A percentile compares a stretch with the other conserved stretches of the same genome.
phyloP scores from a whole-genome alignment of 306 rosid genomes.

The Fragaria nilgerrensis region DNA sequence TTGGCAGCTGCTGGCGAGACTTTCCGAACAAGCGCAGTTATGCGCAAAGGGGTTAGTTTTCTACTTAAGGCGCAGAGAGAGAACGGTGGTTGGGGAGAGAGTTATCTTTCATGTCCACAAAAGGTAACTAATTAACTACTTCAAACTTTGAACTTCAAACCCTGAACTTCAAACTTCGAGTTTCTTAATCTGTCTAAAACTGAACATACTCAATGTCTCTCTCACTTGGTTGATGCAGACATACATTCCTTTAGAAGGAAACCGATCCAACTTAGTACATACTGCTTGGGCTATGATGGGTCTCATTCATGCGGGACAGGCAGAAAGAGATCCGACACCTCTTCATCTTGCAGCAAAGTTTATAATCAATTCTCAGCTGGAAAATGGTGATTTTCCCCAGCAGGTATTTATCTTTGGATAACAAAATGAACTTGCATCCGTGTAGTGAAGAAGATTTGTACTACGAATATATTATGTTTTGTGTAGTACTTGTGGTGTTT shows the following conservation, averaged over 20 bases:
- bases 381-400: slow-evolving; percentile 70
- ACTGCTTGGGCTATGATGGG: slow-evolving; percentile 78
- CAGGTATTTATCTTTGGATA: slow-evolving; percentile 29
- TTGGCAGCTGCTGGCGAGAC: slow-evolving; percentile 55
- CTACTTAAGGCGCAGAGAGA: slow-evolving; percentile 44
- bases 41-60: slow-evolving; percentile 50
- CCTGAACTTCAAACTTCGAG: not conserved
- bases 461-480: not conserved
- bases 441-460: too few species aligned
- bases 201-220: not conserved
- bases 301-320: slow-evolving; percentile 54
- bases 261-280: slow-evolving; percentile 56
- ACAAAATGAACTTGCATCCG: too few species aligned
- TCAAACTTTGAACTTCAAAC: too few species aligned
- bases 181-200: not conserved
- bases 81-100: slow-evolving; percentile 81
- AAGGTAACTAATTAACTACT: slow-evolving; percentile 32
- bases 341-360: slow-evolving; percentile 59
- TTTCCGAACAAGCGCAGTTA: slow-evolving; percentile 35
- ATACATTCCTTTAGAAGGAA: slow-evolving; percentile 50
- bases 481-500: too few species aligned
- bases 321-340: slow-evolving; percentile 52
- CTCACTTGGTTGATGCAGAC: slow-evolving; percentile 17
- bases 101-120: slow-evolving; percentile 50
- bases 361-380: slow-evolving; percentile 55